Conservation (phyloP, 106 monocot species). For the Dioscorea zingiberensis region DNA sequence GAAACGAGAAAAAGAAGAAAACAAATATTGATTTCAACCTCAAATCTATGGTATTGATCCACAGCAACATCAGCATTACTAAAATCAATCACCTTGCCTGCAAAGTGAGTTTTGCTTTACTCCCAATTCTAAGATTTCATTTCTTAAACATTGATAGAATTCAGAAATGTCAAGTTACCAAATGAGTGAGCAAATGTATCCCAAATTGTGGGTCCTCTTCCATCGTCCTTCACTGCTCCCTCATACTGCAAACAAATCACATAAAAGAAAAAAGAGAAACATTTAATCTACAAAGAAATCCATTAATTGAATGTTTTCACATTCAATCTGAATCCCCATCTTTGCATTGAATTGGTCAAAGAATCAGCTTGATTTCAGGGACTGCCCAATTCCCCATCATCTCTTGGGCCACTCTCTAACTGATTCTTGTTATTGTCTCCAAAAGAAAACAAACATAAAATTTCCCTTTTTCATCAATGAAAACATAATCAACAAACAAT, state of each 20-base stretch:
- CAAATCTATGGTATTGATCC: slow-evolving; percentile 79
- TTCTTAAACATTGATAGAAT: background rate
- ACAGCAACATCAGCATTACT: slow-evolving; percentile 90
- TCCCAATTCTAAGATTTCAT: background rate
- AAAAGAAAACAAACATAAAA: background rate
- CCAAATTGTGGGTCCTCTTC: slow-evolving; percentile 55
- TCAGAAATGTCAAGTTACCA: slow-evolving; percentile 23
- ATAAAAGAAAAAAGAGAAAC: background rate
- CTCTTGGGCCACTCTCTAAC: background rate
- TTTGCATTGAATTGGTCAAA: background rate
- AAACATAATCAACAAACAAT: background rate
- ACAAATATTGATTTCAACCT: slow-evolving; percentile 20
- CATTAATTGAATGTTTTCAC: background rate
- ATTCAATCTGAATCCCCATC: too few species aligned
- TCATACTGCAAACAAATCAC: slow-evolving; percentile 37
- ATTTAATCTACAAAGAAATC: too few species aligned
- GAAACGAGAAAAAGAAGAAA: background rate
- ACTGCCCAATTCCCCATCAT: background rate
- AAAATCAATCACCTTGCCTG: slow-evolving; percentile 88
- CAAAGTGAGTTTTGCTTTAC: background rate
- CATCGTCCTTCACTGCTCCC: slow-evolving; percentile 65
- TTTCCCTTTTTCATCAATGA: background rate
- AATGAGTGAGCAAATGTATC: slow-evolving; percentile 62
- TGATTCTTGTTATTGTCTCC: background rate
- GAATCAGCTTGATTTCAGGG: background rate